Conservation (phyloP, 192 early-diverging fungal genomes). For the Podila epigama region DNA sequence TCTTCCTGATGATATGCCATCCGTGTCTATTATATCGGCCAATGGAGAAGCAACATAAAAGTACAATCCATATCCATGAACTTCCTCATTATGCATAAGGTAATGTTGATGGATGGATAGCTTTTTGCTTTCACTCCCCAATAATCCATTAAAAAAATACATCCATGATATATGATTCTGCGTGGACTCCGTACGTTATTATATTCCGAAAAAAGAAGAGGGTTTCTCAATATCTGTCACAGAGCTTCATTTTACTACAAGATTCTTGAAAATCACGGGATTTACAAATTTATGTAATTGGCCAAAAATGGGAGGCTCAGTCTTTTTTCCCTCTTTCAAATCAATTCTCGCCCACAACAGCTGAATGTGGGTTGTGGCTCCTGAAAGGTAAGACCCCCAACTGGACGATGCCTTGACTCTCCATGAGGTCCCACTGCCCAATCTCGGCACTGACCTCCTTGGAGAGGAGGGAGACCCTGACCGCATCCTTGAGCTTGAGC, state of each 20-base stretch:
- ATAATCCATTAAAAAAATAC: too few relatives aligned
- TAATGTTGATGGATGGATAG: neutral
- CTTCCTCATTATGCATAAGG: neutral
- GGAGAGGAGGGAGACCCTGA: slow-evolving; percentile 2
- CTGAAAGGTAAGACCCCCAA: slow-evolving; percentile 23
- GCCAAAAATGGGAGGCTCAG: too few relatives aligned
- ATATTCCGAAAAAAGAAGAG: slow-evolving; percentile 3
- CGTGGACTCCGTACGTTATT: slow-evolving; percentile 2
- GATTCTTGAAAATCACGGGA: too few relatives aligned
- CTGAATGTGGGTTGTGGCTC: slow-evolving; percentile 29
- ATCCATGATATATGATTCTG: neutral
- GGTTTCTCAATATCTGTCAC: neutral
- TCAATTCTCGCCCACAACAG: slow-evolving; percentile 11
- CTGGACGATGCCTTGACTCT: slow-evolving; percentile 16
- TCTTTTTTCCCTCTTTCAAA: too few relatives aligned
- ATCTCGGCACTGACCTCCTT: too few relatives aligned
- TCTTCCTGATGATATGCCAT: too few relatives aligned
- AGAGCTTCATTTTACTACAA: too few relatives aligned
- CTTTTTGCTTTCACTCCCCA: too few relatives aligned
- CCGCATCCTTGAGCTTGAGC: neutral
- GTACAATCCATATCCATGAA: neutral
- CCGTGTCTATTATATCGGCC: too few relatives aligned
- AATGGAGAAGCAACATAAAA: neutral
- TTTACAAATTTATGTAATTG: too few relatives aligned
- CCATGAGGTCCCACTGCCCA: slow-evolving; percentile 28